Evolutionary conservation across 352 stramenopile species (phyloP).

Genomic region (Phytophthora hibernalis): DNA sequence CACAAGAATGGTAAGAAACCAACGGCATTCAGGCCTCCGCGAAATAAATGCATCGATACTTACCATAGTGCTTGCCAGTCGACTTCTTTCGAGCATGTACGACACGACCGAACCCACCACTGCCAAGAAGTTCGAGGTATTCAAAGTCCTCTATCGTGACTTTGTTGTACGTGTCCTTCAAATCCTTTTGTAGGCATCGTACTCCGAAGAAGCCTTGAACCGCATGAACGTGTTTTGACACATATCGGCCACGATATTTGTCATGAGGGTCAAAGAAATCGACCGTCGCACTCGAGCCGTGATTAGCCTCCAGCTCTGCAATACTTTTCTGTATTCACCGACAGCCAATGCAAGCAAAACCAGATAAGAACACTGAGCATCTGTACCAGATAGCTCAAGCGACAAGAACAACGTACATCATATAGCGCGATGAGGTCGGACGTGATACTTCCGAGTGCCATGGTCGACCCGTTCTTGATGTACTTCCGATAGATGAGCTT

Average conservation of each 20-base stretch:
- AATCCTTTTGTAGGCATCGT: constrained; percentile 76
- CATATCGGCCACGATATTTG: constrained; percentile 77
- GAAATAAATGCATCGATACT: constrained; percentile 2
- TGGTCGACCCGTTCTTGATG: constrained; percentile 75
- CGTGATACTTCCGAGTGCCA: constrained; percentile 80
- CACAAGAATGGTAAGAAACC: constrained; percentile 6
- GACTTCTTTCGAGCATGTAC: constrained; percentile 91
- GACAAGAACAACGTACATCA: constrained; percentile 57
- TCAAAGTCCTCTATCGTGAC: constrained; percentile 87
- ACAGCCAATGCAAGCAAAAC: background rate
- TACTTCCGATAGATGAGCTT: constrained; percentile 91
- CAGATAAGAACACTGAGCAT: background rate
- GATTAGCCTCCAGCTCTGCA: constrained; percentile 46
- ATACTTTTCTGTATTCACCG: constrained; percentile 64
- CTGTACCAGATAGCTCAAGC: background rate
- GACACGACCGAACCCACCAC: constrained; percentile 92
- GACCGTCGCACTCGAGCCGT: constrained; percentile 49
- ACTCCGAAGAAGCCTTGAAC: constrained; percentile 77
- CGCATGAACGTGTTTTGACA: constrained; percentile 84
- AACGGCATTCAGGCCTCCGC: background rate
- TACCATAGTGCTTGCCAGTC: constrained; percentile 91
- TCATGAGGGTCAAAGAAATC: constrained; percentile 82
- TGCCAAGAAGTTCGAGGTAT: constrained; percentile 87
- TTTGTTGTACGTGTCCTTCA: constrained; percentile 90
- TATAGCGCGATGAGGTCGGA: constrained; percentile 74